phyloP scores from a whole-genome alignment of 805 yeast genomes.

The Metschnikowia peoriensis region DNA sequence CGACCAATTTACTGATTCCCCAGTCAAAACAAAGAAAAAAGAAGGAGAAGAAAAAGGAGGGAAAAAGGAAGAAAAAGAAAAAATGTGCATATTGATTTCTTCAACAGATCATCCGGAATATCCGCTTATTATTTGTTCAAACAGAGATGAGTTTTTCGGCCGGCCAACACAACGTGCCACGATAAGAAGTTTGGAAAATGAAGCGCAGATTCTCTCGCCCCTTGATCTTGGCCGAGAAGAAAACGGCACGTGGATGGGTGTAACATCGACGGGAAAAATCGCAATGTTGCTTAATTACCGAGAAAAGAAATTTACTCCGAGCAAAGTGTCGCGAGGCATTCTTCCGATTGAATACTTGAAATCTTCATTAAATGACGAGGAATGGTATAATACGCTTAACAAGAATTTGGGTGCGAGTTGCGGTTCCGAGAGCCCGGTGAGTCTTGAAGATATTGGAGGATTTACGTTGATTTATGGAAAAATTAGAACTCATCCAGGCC shows the following conservation, averaged over 20 bases:
- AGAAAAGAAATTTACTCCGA: constrained; percentile 37
- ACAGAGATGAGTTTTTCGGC: constrained; percentile 80
- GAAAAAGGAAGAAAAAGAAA: too few species aligned
- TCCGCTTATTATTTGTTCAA: constrained; percentile 73
- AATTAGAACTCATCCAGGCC: constrained; percentile 25
- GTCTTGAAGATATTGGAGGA: constrained; percentile 50
- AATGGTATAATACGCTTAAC: constrained; percentile 44
- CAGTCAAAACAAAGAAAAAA: neutral
- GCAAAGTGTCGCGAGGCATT: constrained; percentile 52
- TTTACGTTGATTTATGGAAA: constrained; percentile 60
- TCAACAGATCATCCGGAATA: constrained; percentile 70
- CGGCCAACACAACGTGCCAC: constrained; percentile 67
- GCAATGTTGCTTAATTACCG: constrained; percentile 77
- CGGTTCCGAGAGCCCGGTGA: constrained; percentile 11
- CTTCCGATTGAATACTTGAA: constrained; percentile 47
- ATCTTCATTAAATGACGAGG: constrained; percentile 30
- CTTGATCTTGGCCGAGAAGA: constrained; percentile 67
- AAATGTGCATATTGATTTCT: constrained; percentile 83
- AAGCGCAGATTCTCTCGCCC: constrained; percentile 56
- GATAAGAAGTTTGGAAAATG: constrained; percentile 30
- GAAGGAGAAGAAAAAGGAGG: too few species aligned
- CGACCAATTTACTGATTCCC: neutral
- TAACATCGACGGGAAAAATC: constrained; percentile 53
- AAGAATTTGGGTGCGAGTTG: constrained; percentile 23
- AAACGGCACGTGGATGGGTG: constrained; percentile 92